These are phyloP conservation scores for Penicillium digitatum DNA, from an alignment of 2,329 filamentous ascomycete genomes.

Conservation along the genomic window DNA sequence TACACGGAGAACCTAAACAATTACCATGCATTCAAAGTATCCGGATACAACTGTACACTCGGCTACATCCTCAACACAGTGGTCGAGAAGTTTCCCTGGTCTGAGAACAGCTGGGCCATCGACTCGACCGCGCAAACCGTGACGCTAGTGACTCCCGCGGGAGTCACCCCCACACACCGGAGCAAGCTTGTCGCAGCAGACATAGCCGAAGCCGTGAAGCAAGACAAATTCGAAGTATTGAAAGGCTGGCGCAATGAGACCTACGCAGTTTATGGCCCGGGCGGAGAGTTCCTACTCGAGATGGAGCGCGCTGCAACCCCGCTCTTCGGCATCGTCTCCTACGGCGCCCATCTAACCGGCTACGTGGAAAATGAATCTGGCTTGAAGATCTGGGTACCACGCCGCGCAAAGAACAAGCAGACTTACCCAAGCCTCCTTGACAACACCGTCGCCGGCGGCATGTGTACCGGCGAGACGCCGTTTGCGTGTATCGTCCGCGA, in stretches of 20 bases:
- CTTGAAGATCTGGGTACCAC: conserved; percentile 79
- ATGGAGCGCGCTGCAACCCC: conserved; percentile 73
- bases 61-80: conserved; percentile 57
- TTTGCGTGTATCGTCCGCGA: conserved; percentile 82
- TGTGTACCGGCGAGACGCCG: conserved; percentile 74
- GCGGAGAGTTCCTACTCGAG: conserved; percentile 60
- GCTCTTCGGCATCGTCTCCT: conserved; percentile 71
- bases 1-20: conserved; percentile 53
- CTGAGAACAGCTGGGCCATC: conserved; percentile 57
- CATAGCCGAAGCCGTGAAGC: conserved; percentile 63
- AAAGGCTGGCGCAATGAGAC: conserved; percentile 75
- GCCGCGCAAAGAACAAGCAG: conserved; percentile 70
- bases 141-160: conserved; percentile 54
- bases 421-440: conserved; percentile 92
- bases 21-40: conserved; percentile 64
- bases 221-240: conserved; percentile 69
- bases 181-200: conserved; percentile 57
- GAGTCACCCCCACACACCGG: conserved; percentile 59
- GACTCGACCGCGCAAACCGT: conserved; percentile 60
- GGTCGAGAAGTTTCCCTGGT: conserved; percentile 42
- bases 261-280: conserved; percentile 69
- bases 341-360: conserved; percentile 77
- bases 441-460: conserved; percentile 85
- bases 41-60: conserved; percentile 59
- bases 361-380: conserved; percentile 58